Evolutionary conservation across 768 basidiomycete genomes (phyloP).

Genomic region (Lactifluus volemus): DNA sequence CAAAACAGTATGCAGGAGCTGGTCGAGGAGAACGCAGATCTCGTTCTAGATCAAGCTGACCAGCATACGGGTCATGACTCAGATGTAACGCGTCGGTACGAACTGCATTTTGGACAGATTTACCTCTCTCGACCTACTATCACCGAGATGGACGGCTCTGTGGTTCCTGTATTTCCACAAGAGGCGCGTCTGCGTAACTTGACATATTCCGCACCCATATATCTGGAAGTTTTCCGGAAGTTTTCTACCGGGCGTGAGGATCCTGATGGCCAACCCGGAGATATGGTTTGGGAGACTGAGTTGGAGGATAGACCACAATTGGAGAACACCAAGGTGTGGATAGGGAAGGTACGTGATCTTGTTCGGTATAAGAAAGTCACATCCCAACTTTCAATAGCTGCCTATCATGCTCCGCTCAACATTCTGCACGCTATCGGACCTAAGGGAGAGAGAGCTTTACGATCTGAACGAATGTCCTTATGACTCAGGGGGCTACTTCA

Average conservation of each 20-base stretch:
- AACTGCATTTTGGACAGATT: slow-evolving; percentile 96
- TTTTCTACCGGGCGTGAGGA: slow-evolving; percentile 76
- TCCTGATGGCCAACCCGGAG: slow-evolving; percentile 71
- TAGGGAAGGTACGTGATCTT: slow-evolving; percentile 66
- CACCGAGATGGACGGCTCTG: slow-evolving; percentile 92
- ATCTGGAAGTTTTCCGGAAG: slow-evolving; percentile 90
- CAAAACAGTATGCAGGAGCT: slow-evolving; percentile 99
- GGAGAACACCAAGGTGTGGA: slow-evolving; percentile 81
- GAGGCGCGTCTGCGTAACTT: slow-evolving; percentile 91
- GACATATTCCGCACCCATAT: slow-evolving; percentile 93
- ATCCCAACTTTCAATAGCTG: slow-evolving; percentile 43
- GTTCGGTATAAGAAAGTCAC: no score
- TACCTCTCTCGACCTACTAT: slow-evolving; percentile 92
- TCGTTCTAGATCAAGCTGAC: slow-evolving; percentile 92
- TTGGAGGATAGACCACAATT: slow-evolving; percentile 46
- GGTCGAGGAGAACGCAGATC: slow-evolving; percentile 92
- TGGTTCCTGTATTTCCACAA: slow-evolving; percentile 91
- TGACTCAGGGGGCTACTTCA: slow-evolving; percentile 98
- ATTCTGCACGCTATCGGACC: slow-evolving; percentile 82
- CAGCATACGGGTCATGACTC: slow-evolving; percentile 87
- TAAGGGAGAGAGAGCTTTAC: slow-evolving; percentile 74
- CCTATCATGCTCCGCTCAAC: slow-evolving; percentile 97
- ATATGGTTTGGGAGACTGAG: slow-evolving; percentile 69
- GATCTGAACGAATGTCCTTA: slow-evolving; percentile 97
- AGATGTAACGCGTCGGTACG: slow-evolving; percentile 83